These are phyloP conservation scores for Thelonectria discophora DNA, from an alignment of 2,329 filamentous ascomycete genomes.

Conservation along the genomic window DNA sequence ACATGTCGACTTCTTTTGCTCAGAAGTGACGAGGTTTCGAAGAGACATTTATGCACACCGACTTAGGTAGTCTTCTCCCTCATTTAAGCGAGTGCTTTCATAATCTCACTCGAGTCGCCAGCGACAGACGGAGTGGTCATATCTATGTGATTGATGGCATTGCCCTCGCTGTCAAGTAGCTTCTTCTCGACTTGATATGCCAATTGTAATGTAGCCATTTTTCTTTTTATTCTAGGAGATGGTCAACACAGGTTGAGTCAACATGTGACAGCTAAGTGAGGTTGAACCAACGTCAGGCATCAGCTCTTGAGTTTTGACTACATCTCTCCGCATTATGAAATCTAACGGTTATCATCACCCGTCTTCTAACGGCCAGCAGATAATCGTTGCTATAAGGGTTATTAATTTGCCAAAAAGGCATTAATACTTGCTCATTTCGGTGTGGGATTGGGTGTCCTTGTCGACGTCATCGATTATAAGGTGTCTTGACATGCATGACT, in stretches of 20 bases:
- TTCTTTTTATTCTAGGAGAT: neutral
- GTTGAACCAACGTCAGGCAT: constrained; percentile 54
- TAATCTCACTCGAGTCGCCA: constrained; percentile 65
- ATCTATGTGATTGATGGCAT: constrained; percentile 73
- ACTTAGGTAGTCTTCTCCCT: constrained; percentile 82
- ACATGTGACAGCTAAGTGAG: too few relatives aligned
- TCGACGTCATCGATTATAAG: neutral
- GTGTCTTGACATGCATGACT: too few relatives aligned
- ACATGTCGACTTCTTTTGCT: constrained; percentile 61
- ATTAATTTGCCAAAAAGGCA: neutral
- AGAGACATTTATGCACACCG: constrained; percentile 47
- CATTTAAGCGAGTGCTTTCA: constrained; percentile 85
- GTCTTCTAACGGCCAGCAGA: neutral
- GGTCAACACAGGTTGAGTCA: too few relatives aligned
- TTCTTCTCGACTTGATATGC: constrained; percentile 73
- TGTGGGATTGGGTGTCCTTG: neutral
- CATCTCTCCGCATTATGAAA: constrained; percentile 57
- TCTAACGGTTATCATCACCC: constrained; percentile 32
- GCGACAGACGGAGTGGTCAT: constrained; percentile 65
- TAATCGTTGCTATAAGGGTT: constrained; percentile 66
- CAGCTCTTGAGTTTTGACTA: constrained; percentile 51
- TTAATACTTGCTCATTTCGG: neutral
- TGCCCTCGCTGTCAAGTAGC: constrained; percentile 72
- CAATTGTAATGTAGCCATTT: constrained; percentile 61
- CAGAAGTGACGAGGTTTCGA: neutral